Conservation (phyloP, 352 stramenopile species). For the Phytophthora brassicae region DNA sequence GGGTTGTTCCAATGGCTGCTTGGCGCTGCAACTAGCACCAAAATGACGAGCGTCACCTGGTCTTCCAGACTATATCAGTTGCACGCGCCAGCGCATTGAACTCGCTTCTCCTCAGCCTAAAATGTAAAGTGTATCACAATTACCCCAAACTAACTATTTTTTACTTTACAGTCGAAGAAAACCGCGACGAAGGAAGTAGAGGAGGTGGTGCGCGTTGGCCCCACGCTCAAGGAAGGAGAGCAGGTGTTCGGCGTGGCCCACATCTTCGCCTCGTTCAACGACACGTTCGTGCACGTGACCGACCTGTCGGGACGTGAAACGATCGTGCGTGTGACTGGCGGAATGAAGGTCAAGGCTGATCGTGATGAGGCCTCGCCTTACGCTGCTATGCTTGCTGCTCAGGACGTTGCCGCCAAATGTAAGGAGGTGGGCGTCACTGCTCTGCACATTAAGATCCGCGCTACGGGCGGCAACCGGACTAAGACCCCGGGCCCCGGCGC, state of each 20-base stretch:
- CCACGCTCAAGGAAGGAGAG: slow-evolving; percentile 96
- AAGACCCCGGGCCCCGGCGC: slow-evolving; percentile 98
- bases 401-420: slow-evolving; percentile 97
- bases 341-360: slow-evolving; percentile 99
- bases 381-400: slow-evolving; percentile 99
- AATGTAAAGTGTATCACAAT: not conserved
- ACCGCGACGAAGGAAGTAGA: slow-evolving; percentile 89
- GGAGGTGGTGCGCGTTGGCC: slow-evolving; percentile 92
- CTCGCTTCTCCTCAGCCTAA: not conserved
- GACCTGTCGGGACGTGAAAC: slow-evolving; percentile 99
- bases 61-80: slow-evolving; percentile 2
- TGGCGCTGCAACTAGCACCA: not conserved
- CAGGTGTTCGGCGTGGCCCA: slow-evolving; percentile 99
- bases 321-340: slow-evolving; percentile 98
- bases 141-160: slow-evolving; percentile 2
- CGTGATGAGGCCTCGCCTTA: slow-evolving; percentile 99
- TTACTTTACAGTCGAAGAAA: slow-evolving; percentile 70
- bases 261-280: slow-evolving; percentile 99
- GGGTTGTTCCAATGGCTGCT: not conserved
- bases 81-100: not conserved
- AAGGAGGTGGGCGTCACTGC: slow-evolving; percentile 99
- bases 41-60: not conserved
- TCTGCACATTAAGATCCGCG: slow-evolving; percentile 99
- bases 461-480: slow-evolving; percentile 98
- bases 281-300: slow-evolving; percentile 99